These are phyloP conservation scores for Atalantia buxifolia DNA, from an alignment of 345 rosid genomes.

Conservation along the genomic window DNA sequence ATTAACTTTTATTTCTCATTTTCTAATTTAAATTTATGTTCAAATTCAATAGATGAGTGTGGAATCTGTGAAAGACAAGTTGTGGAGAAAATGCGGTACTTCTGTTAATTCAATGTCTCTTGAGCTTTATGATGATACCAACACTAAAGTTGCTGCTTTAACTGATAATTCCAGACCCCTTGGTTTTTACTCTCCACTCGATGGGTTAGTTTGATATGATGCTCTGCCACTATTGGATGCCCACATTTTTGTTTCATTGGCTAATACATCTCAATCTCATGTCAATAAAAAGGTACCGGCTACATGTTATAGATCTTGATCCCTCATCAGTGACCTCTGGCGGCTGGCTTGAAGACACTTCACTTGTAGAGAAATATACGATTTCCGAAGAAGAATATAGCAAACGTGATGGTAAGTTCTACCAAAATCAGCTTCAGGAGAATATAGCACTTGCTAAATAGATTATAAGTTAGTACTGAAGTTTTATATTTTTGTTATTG, in stretches of 20 bases:
- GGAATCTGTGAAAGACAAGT: conserved; percentile 89
- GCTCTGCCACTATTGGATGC: neutral
- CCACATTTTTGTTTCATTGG: neutral
- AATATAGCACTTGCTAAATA: neutral
- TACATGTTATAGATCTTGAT: conserved; percentile 79
- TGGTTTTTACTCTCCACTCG: conserved; percentile 77
- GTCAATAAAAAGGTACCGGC: conserved; percentile 49
- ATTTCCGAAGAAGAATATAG: conserved; percentile 84
- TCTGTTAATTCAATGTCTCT: conserved; percentile 69
- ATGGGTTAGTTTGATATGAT: conserved; percentile 46
- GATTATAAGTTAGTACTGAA: neutral
- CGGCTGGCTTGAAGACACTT: conserved; percentile 94
- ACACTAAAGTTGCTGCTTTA: conserved; percentile 54
- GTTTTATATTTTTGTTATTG: neutral
- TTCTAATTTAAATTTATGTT: neutral
- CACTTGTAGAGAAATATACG: conserved; percentile 74
- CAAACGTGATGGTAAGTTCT: conserved; percentile 57
- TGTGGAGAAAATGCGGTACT: conserved; percentile 93
- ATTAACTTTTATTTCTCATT: neutral
- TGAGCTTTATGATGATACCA: conserved; percentile 77
- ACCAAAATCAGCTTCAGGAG: neutral
- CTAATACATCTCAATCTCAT: neutral
- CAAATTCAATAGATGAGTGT: conserved; percentile 40
- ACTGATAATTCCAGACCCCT: conserved; percentile 58
- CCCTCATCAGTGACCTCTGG: conserved; percentile 90